Evolutionary conservation across 2,329 filamentous ascomycete genomes (phyloP).

Genomic region (Dactylella cylindrospora): DNA sequence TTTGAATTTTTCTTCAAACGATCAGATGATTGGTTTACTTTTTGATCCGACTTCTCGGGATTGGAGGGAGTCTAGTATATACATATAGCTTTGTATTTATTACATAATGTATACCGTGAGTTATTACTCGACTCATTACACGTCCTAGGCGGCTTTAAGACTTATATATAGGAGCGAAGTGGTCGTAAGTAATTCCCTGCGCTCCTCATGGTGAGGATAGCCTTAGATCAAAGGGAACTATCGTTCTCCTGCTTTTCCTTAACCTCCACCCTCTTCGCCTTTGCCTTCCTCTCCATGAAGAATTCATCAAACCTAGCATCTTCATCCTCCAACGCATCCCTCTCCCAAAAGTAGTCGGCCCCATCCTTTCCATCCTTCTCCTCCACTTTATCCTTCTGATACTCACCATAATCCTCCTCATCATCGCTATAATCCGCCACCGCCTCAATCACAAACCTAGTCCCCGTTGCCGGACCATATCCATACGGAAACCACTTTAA

Average conservation of each 20-base stretch:
- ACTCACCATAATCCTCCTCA: conserved; percentile 55
- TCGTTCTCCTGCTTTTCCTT: not conserved
- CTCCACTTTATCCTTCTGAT: conserved; percentile 51
- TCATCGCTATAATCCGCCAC: conserved; percentile 55
- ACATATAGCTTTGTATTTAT: conserved; percentile 32
- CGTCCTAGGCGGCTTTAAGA: too few relatives aligned
- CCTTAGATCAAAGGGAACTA: not conserved
- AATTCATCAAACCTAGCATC: conserved; percentile 37
- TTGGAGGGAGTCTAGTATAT: too few relatives aligned
- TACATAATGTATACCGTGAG: conserved; percentile 35
- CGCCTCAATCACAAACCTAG: conserved; percentile 56
- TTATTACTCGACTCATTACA: too few relatives aligned
- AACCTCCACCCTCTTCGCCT: conserved; percentile 3
- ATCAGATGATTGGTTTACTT: not conserved
- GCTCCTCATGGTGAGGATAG: not conserved
- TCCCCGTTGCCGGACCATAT: conserved; percentile 55
- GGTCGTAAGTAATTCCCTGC: not conserved
- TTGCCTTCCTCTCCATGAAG: conserved; percentile 32
- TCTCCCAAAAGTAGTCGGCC: conserved; percentile 26
- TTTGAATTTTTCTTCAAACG: not conserved
- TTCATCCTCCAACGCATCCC: conserved; percentile 17
- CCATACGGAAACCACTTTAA: conserved; percentile 57
- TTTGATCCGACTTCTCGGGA: not conserved
- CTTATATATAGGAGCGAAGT: too few relatives aligned
- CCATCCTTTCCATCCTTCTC: conserved; percentile 42